These are phyloP conservation scores for Harringtonia lauricola DNA, from an alignment of 2,329 filamentous ascomycete species.

Conservation along the genomic window DNA sequence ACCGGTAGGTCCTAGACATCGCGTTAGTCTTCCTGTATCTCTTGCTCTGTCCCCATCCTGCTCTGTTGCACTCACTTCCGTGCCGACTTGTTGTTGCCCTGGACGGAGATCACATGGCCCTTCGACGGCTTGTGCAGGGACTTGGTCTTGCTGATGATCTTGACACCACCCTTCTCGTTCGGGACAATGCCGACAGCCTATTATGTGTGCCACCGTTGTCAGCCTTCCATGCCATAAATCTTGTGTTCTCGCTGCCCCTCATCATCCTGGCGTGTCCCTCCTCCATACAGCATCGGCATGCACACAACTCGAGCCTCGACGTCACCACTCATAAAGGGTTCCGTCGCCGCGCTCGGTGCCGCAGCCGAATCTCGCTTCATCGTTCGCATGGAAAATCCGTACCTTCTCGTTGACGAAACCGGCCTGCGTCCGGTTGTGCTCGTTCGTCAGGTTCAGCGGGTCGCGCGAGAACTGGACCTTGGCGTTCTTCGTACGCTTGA, in stretches of 20 bases:
- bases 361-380: too few relatives aligned
- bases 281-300: too few relatives aligned
- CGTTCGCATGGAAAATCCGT: too few relatives aligned
- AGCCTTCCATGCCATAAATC: background rate
- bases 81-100: conserved; percentile 59
- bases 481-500: conserved; percentile 74
- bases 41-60: background rate
- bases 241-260: background rate
- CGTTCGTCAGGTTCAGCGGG: conserved; percentile 86
- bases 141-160: conserved; percentile 73
- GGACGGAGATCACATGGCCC: conserved; percentile 52
- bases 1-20: conserved; percentile 68
- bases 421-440: conserved; percentile 86
- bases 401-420: conserved; percentile 94
- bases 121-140: conserved; percentile 63
- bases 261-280: background rate
- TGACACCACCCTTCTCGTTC: conserved; percentile 68
- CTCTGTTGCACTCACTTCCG: conserved; percentile 57
- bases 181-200: conserved; percentile 75
- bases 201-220: conserved; percentile 1
- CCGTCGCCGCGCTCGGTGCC: too few relatives aligned
- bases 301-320: too few relatives aligned
- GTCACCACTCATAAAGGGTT: too few relatives aligned
- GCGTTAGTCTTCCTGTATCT: background rate
- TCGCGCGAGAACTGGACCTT: conserved; percentile 88